Conservation (phyloP, 2,329 filamentous ascomycete genomes). For the Trichophyton mentagrophytes region DNA sequence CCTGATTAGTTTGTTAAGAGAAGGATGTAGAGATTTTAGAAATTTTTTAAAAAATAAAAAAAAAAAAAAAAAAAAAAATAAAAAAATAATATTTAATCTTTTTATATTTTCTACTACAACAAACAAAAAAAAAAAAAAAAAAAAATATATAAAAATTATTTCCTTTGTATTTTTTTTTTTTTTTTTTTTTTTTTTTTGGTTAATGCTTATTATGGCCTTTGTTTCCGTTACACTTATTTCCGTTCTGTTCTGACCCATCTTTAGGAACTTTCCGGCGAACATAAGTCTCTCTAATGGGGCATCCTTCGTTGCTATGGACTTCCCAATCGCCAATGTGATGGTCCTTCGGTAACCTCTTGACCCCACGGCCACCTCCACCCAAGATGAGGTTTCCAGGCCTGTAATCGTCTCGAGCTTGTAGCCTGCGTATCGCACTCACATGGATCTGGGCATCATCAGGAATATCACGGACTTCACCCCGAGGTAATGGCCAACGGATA, state of each 20-base stretch:
- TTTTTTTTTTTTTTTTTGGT: not conserved
- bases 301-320: slow-evolving; percentile 50
- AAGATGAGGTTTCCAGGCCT: slow-evolving; percentile 68
- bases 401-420: slow-evolving; percentile 52
- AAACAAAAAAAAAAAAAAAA: no score
- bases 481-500: slow-evolving; percentile 66
- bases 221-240: not conserved
- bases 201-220: not conserved
- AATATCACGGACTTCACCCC: slow-evolving; percentile 65
- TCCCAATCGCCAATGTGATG: slow-evolving; percentile 62
- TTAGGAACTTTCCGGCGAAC: slow-evolving; percentile 30
- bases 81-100: no score
- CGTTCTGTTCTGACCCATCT: not conserved
- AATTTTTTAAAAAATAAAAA: no score
- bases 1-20: no score
- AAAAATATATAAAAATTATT: no score
- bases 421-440: slow-evolving; percentile 58
- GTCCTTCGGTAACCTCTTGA: slow-evolving; percentile 46
- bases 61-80: no score
- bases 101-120: no score
- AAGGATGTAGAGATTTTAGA: no score
- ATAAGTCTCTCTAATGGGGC: slow-evolving; percentile 58
- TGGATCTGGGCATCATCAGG: slow-evolving; percentile 59
- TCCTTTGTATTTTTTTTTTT: no score
- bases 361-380: slow-evolving; percentile 62